Conservation (phyloP, 805 yeast genomes). For the Candida caryicola region DNA sequence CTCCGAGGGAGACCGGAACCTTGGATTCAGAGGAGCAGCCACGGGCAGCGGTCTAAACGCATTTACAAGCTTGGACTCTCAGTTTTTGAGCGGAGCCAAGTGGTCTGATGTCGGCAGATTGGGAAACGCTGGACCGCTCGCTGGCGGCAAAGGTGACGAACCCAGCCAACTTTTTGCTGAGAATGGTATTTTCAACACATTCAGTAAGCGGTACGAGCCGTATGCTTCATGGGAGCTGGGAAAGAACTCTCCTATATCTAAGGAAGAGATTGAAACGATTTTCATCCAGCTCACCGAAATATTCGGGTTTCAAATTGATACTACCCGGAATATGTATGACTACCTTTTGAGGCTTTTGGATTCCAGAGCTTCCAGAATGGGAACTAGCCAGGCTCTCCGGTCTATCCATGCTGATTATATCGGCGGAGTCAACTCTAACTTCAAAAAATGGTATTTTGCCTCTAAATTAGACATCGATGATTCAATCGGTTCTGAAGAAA, state of each 20-base stretch:
- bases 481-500: conserved; percentile 34
- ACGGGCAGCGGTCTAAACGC: conserved; percentile 17
- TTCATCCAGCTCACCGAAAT: conserved; percentile 50
- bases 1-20: background rate
- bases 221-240: conserved; percentile 53
- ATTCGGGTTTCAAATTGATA: conserved; percentile 71
- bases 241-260: conserved; percentile 45
- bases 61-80: background rate
- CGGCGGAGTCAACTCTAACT: conserved; percentile 68
- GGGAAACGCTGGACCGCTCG: conserved; percentile 30
- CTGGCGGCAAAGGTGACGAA: conserved; percentile 18
- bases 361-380: conserved; percentile 66
- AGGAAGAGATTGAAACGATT: conserved; percentile 54
- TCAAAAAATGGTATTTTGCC: conserved; percentile 75
- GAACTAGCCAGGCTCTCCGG: conserved; percentile 51
- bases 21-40: conserved; percentile 33
- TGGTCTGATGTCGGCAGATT: conserved; percentile 14
- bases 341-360: conserved; percentile 60
- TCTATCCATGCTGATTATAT: conserved; percentile 72
- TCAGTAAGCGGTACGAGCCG: conserved; percentile 46
- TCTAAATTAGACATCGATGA: conserved; percentile 64
- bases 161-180: conserved; percentile 41
- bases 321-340: conserved; percentile 64
- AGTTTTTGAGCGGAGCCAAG: conserved; percentile 1
- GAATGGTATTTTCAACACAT: conserved; percentile 39